Base-by-base conservation (phyloP, 306 rosid genomes). In the Casuarina equisetifolia region DNA sequence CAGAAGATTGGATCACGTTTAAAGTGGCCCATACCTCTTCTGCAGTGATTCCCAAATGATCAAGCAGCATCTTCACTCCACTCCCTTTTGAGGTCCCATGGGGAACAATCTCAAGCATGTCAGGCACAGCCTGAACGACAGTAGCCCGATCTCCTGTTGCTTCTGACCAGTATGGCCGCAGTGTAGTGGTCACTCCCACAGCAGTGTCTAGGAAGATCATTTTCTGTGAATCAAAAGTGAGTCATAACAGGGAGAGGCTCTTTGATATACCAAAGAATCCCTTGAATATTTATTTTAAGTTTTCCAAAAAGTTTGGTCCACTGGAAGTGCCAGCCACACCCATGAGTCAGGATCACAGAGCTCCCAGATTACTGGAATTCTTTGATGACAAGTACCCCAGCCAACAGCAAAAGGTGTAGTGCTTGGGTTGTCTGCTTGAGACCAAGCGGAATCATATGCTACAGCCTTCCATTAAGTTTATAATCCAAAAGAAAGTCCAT, bases 21-120 rank as follows among this genome's bases (percentile, higher is more conserved):
- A 8, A 45, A 20, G 67, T 19, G 45, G 54, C 45, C 72, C 70
- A 51, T 88, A 94, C 98, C 97, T 95, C 91, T 36, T 91, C 71
- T 9, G 93, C 78, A 70, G 92, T 76, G 76, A 86, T 70, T 74
- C 93, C 96, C 81, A 95, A 82, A 78, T 95, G 97, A 87, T 95
- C 97, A n/a, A 95, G 97, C 63, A 95, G 82, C 48, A 88, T 17
- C 82, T 91, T 86, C 20, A 95, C 93, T 52, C 98, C 97, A 78
- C 80, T 85, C 72, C 98, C 98, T 84, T 91, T 95, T 4, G 93
- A 91, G 83, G 96, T 89, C 78, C 95, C 97, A 19, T 77, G 76
- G 10, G 98, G 98, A 46, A 95, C 96, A 82, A 95, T 92, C 82
- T 95, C 97, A 40, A 95, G 96, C 88, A 88, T 86, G 54, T 89